Conservation (phyloP, 129 eudicot species). For the Artemisia annua region DNA sequence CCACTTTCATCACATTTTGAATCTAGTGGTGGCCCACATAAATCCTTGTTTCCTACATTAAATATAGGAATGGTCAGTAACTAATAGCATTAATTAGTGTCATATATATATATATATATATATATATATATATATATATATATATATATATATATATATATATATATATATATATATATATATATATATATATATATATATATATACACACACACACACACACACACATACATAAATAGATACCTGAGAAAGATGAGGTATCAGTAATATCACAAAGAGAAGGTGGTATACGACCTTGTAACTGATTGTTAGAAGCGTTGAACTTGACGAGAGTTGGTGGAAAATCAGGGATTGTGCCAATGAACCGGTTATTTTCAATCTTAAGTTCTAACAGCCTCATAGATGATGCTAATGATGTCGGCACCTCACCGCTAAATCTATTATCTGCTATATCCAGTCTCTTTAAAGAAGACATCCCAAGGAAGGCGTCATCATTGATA, state of each 20-base stretch:
- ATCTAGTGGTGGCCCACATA: too few species aligned
- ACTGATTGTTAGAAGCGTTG: constrained; percentile 41
- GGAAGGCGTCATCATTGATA: constrained; percentile 38
- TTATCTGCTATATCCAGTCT: constrained; percentile 39
- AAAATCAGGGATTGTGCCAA: constrained; percentile 50
- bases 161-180: too few species aligned
- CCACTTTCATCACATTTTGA: too few species aligned
- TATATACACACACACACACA: too few species aligned
- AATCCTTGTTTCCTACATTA: too few species aligned
- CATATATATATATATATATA: not conserved
- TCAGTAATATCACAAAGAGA: constrained; percentile 34
- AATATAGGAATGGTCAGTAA: not conserved
- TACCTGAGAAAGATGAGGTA: constrained; percentile 39
- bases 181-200: too few species aligned
- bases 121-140: too few species aligned
- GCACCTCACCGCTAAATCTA: constrained; percentile 46
- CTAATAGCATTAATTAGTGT: not conserved
- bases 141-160: too few species aligned
- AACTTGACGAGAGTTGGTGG: constrained; percentile 21
- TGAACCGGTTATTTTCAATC: constrained; percentile 45
- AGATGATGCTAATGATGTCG: constrained; percentile 34
- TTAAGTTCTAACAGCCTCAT: constrained; percentile 36
- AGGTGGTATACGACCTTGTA: constrained; percentile 44
- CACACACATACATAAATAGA: not conserved
- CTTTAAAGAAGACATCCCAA: constrained; percentile 37